Base-by-base conservation (phyloP, 345 rosid species). In the Aethionema arabicum region DNA sequence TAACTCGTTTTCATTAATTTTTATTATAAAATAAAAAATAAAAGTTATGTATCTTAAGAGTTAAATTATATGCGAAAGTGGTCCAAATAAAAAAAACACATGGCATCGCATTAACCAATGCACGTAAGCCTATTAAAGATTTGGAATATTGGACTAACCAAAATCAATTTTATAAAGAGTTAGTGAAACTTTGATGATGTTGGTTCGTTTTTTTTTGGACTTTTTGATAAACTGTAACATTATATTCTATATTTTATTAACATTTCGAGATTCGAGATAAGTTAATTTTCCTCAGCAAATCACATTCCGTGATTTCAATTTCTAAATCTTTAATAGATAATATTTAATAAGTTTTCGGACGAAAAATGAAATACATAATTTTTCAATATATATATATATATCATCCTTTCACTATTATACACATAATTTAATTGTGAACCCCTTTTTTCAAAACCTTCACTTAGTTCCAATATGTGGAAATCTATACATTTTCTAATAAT, bases 31-130 rank as follows among this genome's bases (percentile, higher is more conserved):
- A 52, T 62, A 32, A 47, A 69, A 8, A 45, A 16, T 45, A 70
- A 61, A 61, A 33, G 27, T 49, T 30, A 21, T 38, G 60, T 31
- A 12, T 52, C 38, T 55, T 56, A 50, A 29, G 43, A 43, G 46
- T 70, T 32, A 36, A 59, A 36, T 6, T 38, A 58, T 72, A 46
- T 52, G 66, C 66, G 48, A 45, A 52, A 37, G 75, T 72, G 75
- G 75, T 72, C 75, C 75, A 21, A n/a, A n/a, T n/a, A n/a, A 21
- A 21, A 48, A 64, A 59, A 30, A 59, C 75, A 65, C 66, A 52
- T 72, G 75, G 27, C 62, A 42, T 65, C 21, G 4, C 31, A 52
- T 65, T 36, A 65, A 59, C 60, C 9, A 44, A 30, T 14, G 38
- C 75, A 72, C 70, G 70, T 51, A 58, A 63, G 59, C 41, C 35